Base-by-base conservation (phyloP, 2,329 filamentous ascomycete genomes). In the Corinectria fuckeliana region DNA sequence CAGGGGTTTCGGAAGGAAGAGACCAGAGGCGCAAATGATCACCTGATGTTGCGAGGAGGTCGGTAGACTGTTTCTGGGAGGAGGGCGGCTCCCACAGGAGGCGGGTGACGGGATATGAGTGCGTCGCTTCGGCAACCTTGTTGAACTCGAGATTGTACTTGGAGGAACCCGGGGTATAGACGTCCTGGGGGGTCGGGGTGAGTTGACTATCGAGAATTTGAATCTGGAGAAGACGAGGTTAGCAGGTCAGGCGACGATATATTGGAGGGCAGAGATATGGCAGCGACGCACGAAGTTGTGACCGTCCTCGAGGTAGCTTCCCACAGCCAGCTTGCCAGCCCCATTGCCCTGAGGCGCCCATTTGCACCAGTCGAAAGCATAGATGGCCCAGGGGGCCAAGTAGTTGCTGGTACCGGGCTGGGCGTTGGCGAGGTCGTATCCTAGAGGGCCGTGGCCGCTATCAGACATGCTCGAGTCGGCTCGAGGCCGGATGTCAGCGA, bases 301-400 rank as follows among this genome's bases (percentile, higher is more conserved):
- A 5, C 93, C 94, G 77, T 99, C 95, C 78, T 99, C 95, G 50
- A 98, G 80, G 75, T 98, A 98, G 80, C 95, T 99, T 60, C 94
- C 95, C 36, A 99, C 84, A 11, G 95, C 95, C 69, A 99, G 85
- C 77, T 98, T 98, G 36, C 95, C 95, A 3, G 92, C 92, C 62
- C 91, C 89, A 66, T 88, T 88, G 70, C 78, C 88, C 71, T 92
- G 87, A 2, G 94, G 88, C 14, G 91, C 88, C 94, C 95, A 99
- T 78, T 99, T 99, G 81, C 95, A 99, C 95, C 95, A 99, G 79
- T 99, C 95, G 71, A 96, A 94, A 11, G 95, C 94, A 75, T 98
- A 99, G 55, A 96, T 89, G 13, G 93, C 90, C 92, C 95, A 99
- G 0, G 94, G 93, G 4, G 94, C 93, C 63, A 96, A 80, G 73